Percentiles rank a stretch among this genome's conserved stretches.
These are phyloP conservation scores for Yamadazyma kitorensis DNA, from an alignment of 805 yeast species.

Conservation along the genomic window DNA sequence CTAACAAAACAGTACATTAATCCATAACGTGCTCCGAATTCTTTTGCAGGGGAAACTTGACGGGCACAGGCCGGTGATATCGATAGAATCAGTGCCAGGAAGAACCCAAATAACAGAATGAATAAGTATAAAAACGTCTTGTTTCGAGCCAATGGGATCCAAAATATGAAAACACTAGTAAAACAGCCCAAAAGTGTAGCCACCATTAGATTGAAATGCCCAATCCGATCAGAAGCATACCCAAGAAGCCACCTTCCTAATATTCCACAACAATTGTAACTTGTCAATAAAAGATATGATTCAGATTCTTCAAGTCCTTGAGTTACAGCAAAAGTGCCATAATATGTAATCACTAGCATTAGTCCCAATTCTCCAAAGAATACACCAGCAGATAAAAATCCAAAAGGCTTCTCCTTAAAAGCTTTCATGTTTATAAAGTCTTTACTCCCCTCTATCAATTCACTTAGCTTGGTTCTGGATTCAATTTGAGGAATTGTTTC, in stretches of 20 bases:
- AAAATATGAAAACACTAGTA: conserved; percentile 47
- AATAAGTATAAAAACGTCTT: conserved; percentile 47
- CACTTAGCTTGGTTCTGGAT: conserved; percentile 10
- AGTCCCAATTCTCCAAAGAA: conserved; percentile 50
- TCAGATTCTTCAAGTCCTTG: conserved; percentile 43
- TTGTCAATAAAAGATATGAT: conserved; percentile 43
- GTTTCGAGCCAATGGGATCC: conserved; percentile 61
- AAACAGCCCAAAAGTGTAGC: conserved; percentile 43
- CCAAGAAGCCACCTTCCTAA: conserved; percentile 59
- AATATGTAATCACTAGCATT: conserved; percentile 49
- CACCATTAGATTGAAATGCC: conserved; percentile 56
- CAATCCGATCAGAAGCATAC: conserved; percentile 48
- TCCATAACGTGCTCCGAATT: conserved; percentile 68
- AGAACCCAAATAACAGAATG: conserved; percentile 55
- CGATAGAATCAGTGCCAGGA: conserved; percentile 60
- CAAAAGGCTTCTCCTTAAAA: conserved; percentile 34
- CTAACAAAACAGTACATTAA: conserved; percentile 62
- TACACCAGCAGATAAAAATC: conserved; percentile 35
- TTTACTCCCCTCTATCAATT: conserved; percentile 16
- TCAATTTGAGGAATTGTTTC: conserved; percentile 45
- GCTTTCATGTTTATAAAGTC: conserved; percentile 32
- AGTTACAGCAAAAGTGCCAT: conserved; percentile 54
- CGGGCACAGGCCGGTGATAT: conserved; percentile 67
- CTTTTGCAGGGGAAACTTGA: conserved; percentile 55
- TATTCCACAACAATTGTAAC: conserved; percentile 44